Base-by-base conservation (phyloP, 176 grass and related monocot genomes). In the Oryza brachyantha region DNA sequence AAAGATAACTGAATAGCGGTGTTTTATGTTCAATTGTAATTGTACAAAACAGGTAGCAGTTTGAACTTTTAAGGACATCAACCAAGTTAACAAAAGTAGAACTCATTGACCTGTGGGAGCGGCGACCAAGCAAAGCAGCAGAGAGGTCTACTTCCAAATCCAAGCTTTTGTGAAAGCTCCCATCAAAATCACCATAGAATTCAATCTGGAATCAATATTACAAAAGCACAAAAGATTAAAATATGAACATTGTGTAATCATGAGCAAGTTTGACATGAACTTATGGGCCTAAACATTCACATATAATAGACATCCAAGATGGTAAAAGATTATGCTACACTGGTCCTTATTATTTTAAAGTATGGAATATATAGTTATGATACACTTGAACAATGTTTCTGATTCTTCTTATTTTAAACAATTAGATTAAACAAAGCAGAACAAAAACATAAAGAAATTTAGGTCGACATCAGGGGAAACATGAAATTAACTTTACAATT, bases 171-270 rank as follows among this genome's bases (percentile, higher is more conserved):
- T 98, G 96, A 62, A 98, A 98, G 26, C 84, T 98, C 62, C 90
- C 96, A 77, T 98, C 96, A 78, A 95, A 89, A 52, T 98, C 96
- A 25, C 96, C 96, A 9, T 98, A 98, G 68, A 98, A 98, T 61
- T 98, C 96, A 83, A 98, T 94, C 96, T 94, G 66, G 37, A 38
- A 78, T 42, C 14, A 57, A 24, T 19, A 83, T 75, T 83, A 17
- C 57, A 50, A 32, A 82, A 80, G 28, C 7, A 72, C 29, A 32
- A 22, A 21, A 57, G 24, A 35, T 64, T 82, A 39, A 27, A 41
- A 52, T 38, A 27, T 63, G 28, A 84, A 26, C 34, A 72, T 40
- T 11, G 22, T 1, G 59, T 35, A 14, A 41, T 79, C 5, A 25
- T 42, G 4, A 83, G 16, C 22, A 79, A 84, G 3, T 39, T 46